phyloP scores from a whole-genome alignment of 768 basidiomycete species.

The Phanerochaete carnosa region DNA sequence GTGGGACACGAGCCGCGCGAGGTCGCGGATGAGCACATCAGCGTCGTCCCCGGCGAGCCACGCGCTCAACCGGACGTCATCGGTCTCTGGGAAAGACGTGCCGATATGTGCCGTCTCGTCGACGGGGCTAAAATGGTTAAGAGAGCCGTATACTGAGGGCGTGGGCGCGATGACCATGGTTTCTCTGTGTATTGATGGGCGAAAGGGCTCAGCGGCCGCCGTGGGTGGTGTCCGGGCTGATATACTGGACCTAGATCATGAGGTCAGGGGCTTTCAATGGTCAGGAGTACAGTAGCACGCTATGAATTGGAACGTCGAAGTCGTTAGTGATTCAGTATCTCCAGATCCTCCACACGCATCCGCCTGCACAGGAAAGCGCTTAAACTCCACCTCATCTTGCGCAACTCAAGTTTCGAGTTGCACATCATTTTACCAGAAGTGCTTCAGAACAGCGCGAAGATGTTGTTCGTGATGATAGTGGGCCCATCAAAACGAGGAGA shows the following conservation, averaged over 20 bases:
- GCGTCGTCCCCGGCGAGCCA: conserved; percentile 42
- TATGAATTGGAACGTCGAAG: not conserved
- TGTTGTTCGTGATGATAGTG: no score
- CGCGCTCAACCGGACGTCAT: conserved; percentile 42
- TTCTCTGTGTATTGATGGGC: not conserved
- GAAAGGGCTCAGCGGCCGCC: not conserved
- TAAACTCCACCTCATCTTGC: not conserved
- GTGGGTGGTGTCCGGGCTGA: not conserved
- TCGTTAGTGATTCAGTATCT: no score
- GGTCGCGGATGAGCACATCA: conserved; percentile 50
- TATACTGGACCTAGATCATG: not conserved
- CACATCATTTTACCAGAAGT: not conserved
- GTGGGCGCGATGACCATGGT: conserved; percentile 9
- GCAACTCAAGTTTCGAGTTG: not conserved
- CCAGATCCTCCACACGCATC: no score
- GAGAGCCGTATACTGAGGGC: not conserved
- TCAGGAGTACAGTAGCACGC: not conserved
- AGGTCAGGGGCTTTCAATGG: not conserved
- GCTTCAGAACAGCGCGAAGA: not conserved
- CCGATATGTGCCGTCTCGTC: conserved; percentile 49
- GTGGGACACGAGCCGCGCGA: conserved; percentile 49
- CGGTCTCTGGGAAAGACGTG: conserved; percentile 41
- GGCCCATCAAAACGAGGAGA: no score
- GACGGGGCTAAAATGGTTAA: conserved; percentile 1
- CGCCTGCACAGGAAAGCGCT: no score